Evolutionary conservation across 73 alveolate genomes (phyloP).

Genomic region (Breviolum minutum): DNA sequence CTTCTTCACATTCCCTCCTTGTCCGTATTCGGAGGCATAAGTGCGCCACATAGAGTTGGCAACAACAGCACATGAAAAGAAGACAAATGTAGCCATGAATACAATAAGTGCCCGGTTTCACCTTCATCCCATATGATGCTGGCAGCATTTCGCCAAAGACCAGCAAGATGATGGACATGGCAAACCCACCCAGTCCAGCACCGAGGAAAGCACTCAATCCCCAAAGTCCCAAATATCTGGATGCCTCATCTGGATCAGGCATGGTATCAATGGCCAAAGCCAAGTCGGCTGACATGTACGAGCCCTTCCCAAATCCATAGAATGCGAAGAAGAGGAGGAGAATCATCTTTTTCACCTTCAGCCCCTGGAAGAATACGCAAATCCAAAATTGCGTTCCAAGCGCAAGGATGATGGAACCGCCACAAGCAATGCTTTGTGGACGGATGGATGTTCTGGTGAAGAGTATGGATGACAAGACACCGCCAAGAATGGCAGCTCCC

Average conservation of each 20-base stretch:
- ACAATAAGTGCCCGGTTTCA: slow-evolving; percentile 45
- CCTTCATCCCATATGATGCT: slow-evolving; percentile 9
- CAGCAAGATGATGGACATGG: slow-evolving; percentile 6
- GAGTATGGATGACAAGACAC: slow-evolving; percentile 34
- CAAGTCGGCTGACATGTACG: slow-evolving; percentile 84
- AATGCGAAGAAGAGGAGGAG: slow-evolving; percentile 62
- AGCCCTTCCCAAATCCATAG: slow-evolving; percentile 90
- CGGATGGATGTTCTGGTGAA: slow-evolving; percentile 54
- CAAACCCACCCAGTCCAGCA: slow-evolving; percentile 51
- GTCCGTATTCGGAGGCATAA: slow-evolving; percentile 66
- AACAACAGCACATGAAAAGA: slow-evolving; percentile 7
- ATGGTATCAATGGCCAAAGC: slow-evolving; percentile 66
- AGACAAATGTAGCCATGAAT: slow-evolving; percentile 53
- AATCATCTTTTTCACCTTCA: not conserved
- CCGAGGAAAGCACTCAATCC: slow-evolving; percentile 63
- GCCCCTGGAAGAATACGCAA: not conserved
- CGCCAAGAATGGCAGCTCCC: slow-evolving; percentile 21
- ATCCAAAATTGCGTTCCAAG: slow-evolving; percentile 51
- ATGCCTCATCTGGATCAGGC: slow-evolving; percentile 82
- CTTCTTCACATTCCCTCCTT: not conserved
- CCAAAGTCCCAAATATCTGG: slow-evolving; percentile 81
- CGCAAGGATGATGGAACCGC: slow-evolving; percentile 54
- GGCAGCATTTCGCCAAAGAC: slow-evolving; percentile 9
- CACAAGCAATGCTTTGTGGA: slow-evolving; percentile 34
- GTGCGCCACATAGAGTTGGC: slow-evolving; percentile 58